A percentile compares a stretch with the other conserved stretches of the same genome.
Evolutionary conservation across 2,329 filamentous ascomycete species (phyloP).

Genomic region (Anthostomella pinea): DNA sequence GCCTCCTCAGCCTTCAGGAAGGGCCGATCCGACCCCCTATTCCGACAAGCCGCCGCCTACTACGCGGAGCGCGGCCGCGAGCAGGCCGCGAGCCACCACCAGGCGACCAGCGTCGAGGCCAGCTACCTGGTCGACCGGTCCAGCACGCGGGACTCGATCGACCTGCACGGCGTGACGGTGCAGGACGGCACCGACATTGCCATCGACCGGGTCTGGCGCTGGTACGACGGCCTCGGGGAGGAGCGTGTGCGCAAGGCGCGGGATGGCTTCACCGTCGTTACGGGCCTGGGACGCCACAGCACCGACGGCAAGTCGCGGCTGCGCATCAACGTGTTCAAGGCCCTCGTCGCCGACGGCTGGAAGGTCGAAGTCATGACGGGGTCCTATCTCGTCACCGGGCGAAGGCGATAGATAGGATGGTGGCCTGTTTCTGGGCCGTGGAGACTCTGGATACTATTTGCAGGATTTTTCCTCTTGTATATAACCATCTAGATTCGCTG

Average conservation of each 20-base stretch:
- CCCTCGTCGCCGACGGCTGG: constrained; percentile 78
- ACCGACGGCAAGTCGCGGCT: constrained; percentile 71
- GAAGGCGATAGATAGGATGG: too few relatives aligned
- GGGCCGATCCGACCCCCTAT: constrained; percentile 67
- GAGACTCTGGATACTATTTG: too few relatives aligned
- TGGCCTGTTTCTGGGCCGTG: too few relatives aligned
- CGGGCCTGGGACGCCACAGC: constrained; percentile 77
- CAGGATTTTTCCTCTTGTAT: too few relatives aligned
- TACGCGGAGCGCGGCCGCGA: constrained; percentile 71
- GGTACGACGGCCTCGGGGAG: constrained; percentile 76
- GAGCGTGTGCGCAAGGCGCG: constrained; percentile 58
- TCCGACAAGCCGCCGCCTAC: constrained; percentile 71
- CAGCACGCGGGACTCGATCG: constrained; percentile 61
- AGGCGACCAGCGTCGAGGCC: constrained; percentile 63
- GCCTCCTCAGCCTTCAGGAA: constrained; percentile 43
- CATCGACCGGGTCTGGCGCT: constrained; percentile 60
- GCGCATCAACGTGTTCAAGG: constrained; percentile 75
- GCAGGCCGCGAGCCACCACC: constrained; percentile 54
- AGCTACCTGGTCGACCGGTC: constrained; percentile 67
- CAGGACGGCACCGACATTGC: constrained; percentile 79
- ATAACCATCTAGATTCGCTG: too few relatives aligned
- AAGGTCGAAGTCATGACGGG: constrained; percentile 71
- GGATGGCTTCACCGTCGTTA: constrained; percentile 70
- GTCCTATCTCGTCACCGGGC: constrained; percentile 66
- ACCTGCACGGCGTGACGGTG: constrained; percentile 82